Base-by-base conservation (phyloP, 495 filamentous ascomycete genomes). In the Podospora pseudoanserina region DNA sequence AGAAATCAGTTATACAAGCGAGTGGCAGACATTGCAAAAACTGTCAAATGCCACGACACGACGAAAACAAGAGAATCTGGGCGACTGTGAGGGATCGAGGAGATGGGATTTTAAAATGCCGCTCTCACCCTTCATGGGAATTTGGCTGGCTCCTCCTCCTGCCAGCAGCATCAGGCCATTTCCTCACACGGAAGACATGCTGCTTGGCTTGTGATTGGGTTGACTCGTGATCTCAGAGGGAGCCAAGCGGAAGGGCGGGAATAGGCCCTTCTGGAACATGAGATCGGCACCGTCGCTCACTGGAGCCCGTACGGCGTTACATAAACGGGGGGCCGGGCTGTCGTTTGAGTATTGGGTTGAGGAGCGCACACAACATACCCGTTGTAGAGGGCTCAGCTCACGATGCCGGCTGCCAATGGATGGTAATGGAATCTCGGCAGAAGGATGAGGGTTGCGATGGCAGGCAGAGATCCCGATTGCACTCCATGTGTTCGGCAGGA, bases 201-300 rank as follows among this genome's bases (percentile, higher is more conserved):
- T 59, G 55, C 6, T n/a, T 23, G 62, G 63, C 34, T 4, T 68
- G n/a, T 65, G 63, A 65, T 65, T 65, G 63, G 63, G 13, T 39
- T 54, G 49, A 32, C 26, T 32, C 32, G 20, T 28, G 1, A 15
- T 61, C 6, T 30, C 27, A 6, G 11, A 55, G 26, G 19, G 5
- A 32, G 63, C 58, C 67, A 65, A 67, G 60, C 19, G 20, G 6
- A 5, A 32, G 18, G 27, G n/a, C 27, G 11, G 60, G 65, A 69
- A 70, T 70, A 39, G 72, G 65, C 70, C 67, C 58, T 66, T 74
- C 72, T 64, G 72, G 72, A 74, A 68, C 72, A n/a, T 15, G 7
- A 57, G 67, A 68, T 68, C 61, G 65, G 34, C 65, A 62, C 54
- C 20, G 55, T 26, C 55, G 13, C 61, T 23, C 20, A 49, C 9